Base-by-base conservation (phyloP, 2,329 filamentous ascomycete species). In the Lizonia empirigonia region DNA sequence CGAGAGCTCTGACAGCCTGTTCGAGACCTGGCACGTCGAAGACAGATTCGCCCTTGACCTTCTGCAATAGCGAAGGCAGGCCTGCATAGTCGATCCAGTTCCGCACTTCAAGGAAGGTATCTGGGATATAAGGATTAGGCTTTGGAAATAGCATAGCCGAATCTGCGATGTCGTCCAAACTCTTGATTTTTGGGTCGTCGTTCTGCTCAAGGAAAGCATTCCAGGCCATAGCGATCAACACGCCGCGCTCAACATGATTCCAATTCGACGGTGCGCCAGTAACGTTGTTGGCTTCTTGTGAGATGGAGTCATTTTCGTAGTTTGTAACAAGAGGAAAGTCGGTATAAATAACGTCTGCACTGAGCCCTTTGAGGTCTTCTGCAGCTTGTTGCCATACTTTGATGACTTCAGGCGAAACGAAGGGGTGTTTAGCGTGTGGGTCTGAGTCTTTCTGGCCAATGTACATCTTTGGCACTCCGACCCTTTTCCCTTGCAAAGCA, bases 401-500 rank as follows among this genome's bases (percentile, higher is more conserved):
- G 29, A 78, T 62, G 10, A 79, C 74, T 8, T 71, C 73, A 6
- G 58, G 53, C 4, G 72, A 72, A 7, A 75, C 71, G 26, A 65
- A 60, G 0, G 73, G 60, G 20, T 69, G 68, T 56, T 72, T 72
- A 3, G 69, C 73, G 27, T 67, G 41, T 2, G 65, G 62, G 38
- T 67, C 54, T 1, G 62, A 63, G 37, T 69, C 65, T 46, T 65
- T 45, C 10, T 71, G 72, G 6, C 79, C 79, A 22, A 82, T 74
- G 58, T 78, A 83, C 73, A 82, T 80, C 12, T 71, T 74, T 0
- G 80, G 81, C 0, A 82, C 75, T 0, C 74, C 81, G 13, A 84
- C 70, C 1, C 76, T 70, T 45, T 77, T 78, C 0, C 78, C 80
- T 16, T 54, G 50, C 1, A 83, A 58, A 0, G 76, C 69, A 3